These are phyloP conservation scores for Bullera alba DNA, from an alignment of 768 basidiomycete genomes.

Conservation along the genomic window DNA sequence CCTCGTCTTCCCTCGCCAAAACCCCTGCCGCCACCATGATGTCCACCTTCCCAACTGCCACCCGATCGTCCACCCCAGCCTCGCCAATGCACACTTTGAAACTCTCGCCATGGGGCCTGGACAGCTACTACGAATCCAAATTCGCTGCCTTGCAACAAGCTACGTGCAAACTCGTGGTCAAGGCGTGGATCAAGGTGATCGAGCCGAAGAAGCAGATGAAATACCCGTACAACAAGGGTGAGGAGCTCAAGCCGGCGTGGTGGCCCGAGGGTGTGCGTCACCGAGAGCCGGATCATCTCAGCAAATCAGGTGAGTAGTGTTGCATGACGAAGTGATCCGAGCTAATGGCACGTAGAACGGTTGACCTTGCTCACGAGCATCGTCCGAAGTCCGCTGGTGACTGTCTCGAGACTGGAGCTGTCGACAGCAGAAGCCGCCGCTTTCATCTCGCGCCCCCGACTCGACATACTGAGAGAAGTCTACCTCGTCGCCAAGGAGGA, in stretches of 20 bases:
- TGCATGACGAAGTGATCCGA: background rate
- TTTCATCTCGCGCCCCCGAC: slow-evolving; percentile 39
- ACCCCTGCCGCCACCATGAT: slow-evolving; percentile 17
- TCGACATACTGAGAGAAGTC: slow-evolving; percentile 42
- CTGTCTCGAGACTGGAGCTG: slow-evolving; percentile 42
- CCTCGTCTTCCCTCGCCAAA: background rate
- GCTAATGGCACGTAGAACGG: slow-evolving; percentile 38
- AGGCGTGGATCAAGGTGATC: slow-evolving; percentile 49
- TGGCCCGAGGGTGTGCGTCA: slow-evolving; percentile 48
- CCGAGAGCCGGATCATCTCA: slow-evolving; percentile 48
- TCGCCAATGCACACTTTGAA: slow-evolving; percentile 26
- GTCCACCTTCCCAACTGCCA: slow-evolving; percentile 24
- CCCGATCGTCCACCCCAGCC: slow-evolving; percentile 17
- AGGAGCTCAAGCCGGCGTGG: slow-evolving; percentile 46
- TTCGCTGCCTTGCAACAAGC: slow-evolving; percentile 43
- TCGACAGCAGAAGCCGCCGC: slow-evolving; percentile 40
- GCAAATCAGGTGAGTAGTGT: slow-evolving; percentile 43
- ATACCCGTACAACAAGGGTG: slow-evolving; percentile 48
- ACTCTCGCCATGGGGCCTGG: slow-evolving; percentile 30
- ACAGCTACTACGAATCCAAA: slow-evolving; percentile 37
- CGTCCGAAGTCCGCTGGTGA: slow-evolving; percentile 32
- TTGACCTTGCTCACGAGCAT: slow-evolving; percentile 41
- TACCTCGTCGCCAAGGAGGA: slow-evolving; percentile 46
- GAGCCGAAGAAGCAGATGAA: slow-evolving; percentile 48
- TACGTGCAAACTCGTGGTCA: slow-evolving; percentile 46